phyloP scores from a whole-genome alignment of 495 filamentous ascomycete species.

The Xylaria curta region DNA sequence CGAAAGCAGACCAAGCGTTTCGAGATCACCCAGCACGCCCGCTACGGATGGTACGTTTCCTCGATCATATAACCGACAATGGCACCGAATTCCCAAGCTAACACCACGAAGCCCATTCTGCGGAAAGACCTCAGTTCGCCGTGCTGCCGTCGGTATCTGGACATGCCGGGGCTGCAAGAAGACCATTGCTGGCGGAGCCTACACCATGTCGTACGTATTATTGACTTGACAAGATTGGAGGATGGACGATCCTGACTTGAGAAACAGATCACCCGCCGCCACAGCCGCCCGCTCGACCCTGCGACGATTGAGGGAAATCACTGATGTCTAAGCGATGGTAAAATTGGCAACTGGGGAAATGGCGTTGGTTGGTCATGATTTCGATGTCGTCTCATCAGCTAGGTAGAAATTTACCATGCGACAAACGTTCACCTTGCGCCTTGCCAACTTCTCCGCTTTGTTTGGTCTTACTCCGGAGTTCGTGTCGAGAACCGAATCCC shows the following conservation, averaged over 20 bases:
- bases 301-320: conserved; percentile 95
- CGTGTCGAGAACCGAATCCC: not conserved
- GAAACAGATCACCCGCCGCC: conserved; percentile 84
- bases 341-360: conserved; percentile 28
- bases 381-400: conserved; percentile 31
- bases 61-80: not conserved
- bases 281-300: conserved; percentile 97
- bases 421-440: conserved; percentile 24
- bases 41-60: conserved; percentile 83
- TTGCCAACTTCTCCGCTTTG: conserved; percentile 17
- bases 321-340: conserved; percentile 76
- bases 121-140: conserved; percentile 93
- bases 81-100: not conserved
- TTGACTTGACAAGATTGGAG: not conserved
- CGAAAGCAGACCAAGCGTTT: conserved; percentile 99
- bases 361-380: conserved; percentile 33
- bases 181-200: conserved; percentile 95
- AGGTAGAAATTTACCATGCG: conserved; percentile 31
- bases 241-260: conserved; percentile 32
- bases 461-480: not conserved
- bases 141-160: conserved; percentile 95
- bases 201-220: conserved; percentile 88
- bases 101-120: conserved; percentile 66
- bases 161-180: conserved; percentile 92
- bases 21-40: conserved; percentile 96